These are phyloP conservation scores for Amborella trichopoda DNA, from an alignment of 164 flowering plant species.

Conservation along the genomic window DNA sequence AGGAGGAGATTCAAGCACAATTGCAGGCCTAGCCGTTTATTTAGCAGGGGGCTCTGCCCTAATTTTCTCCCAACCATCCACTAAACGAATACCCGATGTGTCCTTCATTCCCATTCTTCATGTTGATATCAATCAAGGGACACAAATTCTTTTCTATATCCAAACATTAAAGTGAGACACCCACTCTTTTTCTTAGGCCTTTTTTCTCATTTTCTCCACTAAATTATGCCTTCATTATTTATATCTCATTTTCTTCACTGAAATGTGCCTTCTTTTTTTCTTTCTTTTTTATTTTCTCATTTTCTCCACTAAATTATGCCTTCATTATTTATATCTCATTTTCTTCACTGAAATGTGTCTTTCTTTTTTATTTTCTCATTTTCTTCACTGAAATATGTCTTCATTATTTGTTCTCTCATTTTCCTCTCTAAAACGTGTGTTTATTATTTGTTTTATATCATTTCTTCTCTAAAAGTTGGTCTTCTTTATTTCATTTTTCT, in stretches of 20 bases:
- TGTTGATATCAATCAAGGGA: slow-evolving; percentile 37
- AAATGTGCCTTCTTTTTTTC: no score
- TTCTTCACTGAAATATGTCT: not conserved
- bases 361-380: not conserved
- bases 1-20: slow-evolving; percentile 15
- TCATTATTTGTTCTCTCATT: not conserved
- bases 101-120: slow-evolving; percentile 37
- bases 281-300: no score
- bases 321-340: not conserved
- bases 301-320: not conserved
- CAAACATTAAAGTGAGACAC: slow-evolving; percentile 17
- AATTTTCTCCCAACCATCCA: slow-evolving; percentile 31
- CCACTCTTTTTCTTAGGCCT: not conserved
- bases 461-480: no score
- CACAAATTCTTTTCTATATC: slow-evolving; percentile 23
- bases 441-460: no score
- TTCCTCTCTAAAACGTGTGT: not conserved
- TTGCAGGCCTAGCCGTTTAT: slow-evolving; percentile 26
- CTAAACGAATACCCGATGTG: slow-evolving; percentile 22
- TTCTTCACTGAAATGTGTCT: not conserved
- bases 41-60: slow-evolving; percentile 30
- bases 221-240: not conserved
- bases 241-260: not conserved
- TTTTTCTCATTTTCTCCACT: not conserved
- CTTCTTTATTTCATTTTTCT: no score